A percentile compares a stretch with the other conserved stretches of the same genome.
Evolutionary conservation across 768 basidiomycete genomes (phyloP).

Genomic region (Mycena haematopus): DNA sequence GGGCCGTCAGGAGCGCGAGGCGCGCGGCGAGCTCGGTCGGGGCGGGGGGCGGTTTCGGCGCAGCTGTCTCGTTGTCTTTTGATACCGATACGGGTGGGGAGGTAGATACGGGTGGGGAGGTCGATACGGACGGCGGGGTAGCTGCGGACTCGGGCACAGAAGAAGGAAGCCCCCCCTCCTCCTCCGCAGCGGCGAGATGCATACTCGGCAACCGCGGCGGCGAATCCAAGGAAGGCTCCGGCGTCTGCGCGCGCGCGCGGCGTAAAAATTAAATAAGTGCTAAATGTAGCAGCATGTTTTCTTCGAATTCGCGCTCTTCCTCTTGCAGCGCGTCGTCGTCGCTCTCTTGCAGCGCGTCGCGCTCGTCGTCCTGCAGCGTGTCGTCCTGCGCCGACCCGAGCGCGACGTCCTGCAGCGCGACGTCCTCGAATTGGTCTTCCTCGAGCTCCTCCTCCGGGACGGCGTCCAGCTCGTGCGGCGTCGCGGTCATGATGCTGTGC

Average conservation of each 20-base stretch:
- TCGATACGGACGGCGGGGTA: not conserved
- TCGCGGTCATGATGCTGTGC: conserved; percentile 72
- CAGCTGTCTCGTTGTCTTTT: too few species aligned
- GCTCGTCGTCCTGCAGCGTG: not conserved
- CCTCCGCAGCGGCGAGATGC: not conserved
- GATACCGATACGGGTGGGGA: too few species aligned
- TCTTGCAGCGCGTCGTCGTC: conserved; percentile 56
- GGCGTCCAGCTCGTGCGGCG: conserved; percentile 54
- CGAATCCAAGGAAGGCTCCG: conserved; percentile 12
- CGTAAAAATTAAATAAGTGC: too few species aligned
- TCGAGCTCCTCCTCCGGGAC: not conserved
- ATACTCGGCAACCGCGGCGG: conserved; percentile 4
- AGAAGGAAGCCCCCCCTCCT: too few species aligned
- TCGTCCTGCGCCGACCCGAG: too few species aligned
- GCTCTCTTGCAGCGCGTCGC: conserved; percentile 47
- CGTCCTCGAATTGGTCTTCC: conserved; percentile 12
- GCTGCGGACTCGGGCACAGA: too few species aligned
- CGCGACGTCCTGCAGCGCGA: conserved; percentile 16
- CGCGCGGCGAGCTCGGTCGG: conserved; percentile 59
- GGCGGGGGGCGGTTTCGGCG: too few species aligned
- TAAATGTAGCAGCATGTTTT: too few species aligned
- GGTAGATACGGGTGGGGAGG: not conserved
- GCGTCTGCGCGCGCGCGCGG: conserved; percentile 29
- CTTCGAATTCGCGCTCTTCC: not conserved
- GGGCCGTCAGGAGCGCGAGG: conserved; percentile 65